Percentiles rank a stretch among this genome's conserved stretches.
phyloP scores from a whole-genome alignment of 345 rosid species.

The Dimocarpus longan region DNA sequence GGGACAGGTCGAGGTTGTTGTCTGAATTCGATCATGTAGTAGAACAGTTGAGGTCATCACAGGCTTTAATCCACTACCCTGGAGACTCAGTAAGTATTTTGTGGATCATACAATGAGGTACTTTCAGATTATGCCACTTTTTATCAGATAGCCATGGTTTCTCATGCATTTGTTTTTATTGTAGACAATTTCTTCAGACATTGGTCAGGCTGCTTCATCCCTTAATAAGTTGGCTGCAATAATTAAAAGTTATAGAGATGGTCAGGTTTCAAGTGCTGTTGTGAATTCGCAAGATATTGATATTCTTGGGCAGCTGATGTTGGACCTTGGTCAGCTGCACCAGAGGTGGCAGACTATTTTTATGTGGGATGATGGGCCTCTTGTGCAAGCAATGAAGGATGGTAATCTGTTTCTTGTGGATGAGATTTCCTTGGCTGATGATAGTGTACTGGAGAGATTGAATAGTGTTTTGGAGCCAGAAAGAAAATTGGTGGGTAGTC shows the following conservation, averaged over 20 bases:
- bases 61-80: slow-evolving; percentile 41
- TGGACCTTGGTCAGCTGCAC: slow-evolving; percentile 57
- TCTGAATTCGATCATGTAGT: slow-evolving; percentile 54
- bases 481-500: slow-evolving; percentile 67
- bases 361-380: slow-evolving; percentile 98
- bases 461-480: slow-evolving; percentile 96
- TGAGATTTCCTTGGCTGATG: slow-evolving; percentile 99
- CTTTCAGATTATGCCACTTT: slow-evolving; percentile 16
- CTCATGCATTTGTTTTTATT: slow-evolving; percentile 24
- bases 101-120: background rate
- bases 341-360: slow-evolving; percentile 83
- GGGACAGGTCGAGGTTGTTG: slow-evolving; percentile 77
- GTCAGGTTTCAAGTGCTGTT: slow-evolving; percentile 35
- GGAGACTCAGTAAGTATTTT: slow-evolving; percentile 44
- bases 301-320: slow-evolving; percentile 51
- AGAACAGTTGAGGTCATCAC: slow-evolving; percentile 58
- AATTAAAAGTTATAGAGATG: slow-evolving; percentile 44
- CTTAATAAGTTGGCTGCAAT: slow-evolving; percentile 46
- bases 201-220: slow-evolving; percentile 59
- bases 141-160: slow-evolving; percentile 5
- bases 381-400: slow-evolving; percentile 87
- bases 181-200: slow-evolving; percentile 69
- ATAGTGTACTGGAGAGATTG: slow-evolving; percentile 89
- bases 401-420: slow-evolving; percentile 87
- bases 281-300: slow-evolving; percentile 50